These are phyloP conservation scores for Lagenaria siceraria DNA, from an alignment of 306 rosid species.

Conservation along the genomic window DNA sequence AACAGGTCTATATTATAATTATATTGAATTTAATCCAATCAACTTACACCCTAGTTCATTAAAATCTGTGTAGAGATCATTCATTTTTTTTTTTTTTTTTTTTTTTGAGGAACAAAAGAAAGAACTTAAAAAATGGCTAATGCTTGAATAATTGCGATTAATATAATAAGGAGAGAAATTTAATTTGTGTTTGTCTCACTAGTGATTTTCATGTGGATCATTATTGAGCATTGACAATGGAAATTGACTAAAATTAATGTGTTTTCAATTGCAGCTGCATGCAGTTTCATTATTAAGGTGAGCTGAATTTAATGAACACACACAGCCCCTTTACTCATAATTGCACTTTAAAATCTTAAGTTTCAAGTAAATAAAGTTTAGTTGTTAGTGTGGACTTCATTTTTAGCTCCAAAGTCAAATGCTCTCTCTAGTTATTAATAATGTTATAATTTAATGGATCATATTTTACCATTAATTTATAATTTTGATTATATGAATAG, in stretches of 20 bases:
- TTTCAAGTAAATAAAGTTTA: not conserved
- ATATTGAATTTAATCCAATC: no score
- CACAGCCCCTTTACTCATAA: not conserved
- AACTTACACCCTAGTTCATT: no score
- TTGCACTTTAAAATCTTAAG: not conserved
- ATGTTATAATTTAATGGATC: not conserved
- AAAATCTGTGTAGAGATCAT: no score
- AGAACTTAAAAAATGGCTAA: not conserved
- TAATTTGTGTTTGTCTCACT: not conserved
- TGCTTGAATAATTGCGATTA: not conserved
- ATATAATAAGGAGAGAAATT: not conserved
- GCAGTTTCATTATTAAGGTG: not conserved
- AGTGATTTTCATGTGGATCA: not conserved
- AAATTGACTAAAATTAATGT: not conserved
- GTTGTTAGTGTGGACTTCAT: not conserved
- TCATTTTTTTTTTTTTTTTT: no score
- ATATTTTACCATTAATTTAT: not conserved
- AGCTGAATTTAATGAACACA: not conserved
- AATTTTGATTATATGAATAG: not conserved
- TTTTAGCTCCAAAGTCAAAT: not conserved
- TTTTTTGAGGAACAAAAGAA: no score
- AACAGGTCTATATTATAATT: no score
- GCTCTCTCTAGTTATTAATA: not conserved
- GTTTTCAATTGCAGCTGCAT: not conserved
- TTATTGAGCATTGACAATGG: not conserved